Evolutionary conservation across 371 early-diverging fungal genomes (phyloP).

Genomic region (Circinella umbellata): DNA sequence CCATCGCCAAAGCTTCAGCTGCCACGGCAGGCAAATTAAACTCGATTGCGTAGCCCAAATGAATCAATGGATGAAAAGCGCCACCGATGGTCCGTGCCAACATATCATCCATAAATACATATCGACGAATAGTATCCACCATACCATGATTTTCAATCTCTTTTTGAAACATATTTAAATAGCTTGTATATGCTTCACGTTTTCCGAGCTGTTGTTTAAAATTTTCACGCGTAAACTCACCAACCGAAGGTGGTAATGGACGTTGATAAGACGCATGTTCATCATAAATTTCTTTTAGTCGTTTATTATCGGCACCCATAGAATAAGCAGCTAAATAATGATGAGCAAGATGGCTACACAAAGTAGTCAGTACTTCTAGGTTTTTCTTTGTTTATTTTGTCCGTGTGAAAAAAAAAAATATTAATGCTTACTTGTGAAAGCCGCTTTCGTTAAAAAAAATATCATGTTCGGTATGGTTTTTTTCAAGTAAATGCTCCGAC

Average conservation of each 20-base stretch:
- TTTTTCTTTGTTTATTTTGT: not conserved
- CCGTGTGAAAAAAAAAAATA: not conserved
- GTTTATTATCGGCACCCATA: slow-evolving; percentile 53
- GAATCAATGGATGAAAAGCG: slow-evolving; percentile 66
- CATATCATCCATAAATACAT: slow-evolving; percentile 49
- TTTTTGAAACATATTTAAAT: slow-evolving; percentile 45
- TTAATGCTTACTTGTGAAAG: slow-evolving; percentile 49
- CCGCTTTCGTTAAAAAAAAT: slow-evolving; percentile 48
- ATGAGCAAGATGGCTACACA: slow-evolving; percentile 56
- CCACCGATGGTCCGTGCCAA: slow-evolving; percentile 54
- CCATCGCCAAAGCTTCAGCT: slow-evolving; percentile 66
- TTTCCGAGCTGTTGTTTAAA: slow-evolving; percentile 44
- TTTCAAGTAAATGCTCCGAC: slow-evolving; percentile 37
- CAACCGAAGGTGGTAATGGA: slow-evolving; percentile 31
- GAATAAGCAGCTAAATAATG: slow-evolving; percentile 61
- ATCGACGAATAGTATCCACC: slow-evolving; percentile 51
- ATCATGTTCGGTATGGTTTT: slow-evolving; percentile 43
- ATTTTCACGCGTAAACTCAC: slow-evolving; percentile 42
- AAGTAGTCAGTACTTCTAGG: not conserved
- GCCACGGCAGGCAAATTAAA: slow-evolving; percentile 58
- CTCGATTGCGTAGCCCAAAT: slow-evolving; percentile 69
- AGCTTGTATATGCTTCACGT: slow-evolving; percentile 51
- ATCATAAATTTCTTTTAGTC: slow-evolving; percentile 57
- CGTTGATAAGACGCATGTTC: slow-evolving; percentile 43
- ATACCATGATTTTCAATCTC: slow-evolving; percentile 54